Percentiles rank a stretch among this genome's conserved stretches.
phyloP scores from a whole-genome alignment of 352 stramenopile species.

The Phytophthora pinifolia region DNA sequence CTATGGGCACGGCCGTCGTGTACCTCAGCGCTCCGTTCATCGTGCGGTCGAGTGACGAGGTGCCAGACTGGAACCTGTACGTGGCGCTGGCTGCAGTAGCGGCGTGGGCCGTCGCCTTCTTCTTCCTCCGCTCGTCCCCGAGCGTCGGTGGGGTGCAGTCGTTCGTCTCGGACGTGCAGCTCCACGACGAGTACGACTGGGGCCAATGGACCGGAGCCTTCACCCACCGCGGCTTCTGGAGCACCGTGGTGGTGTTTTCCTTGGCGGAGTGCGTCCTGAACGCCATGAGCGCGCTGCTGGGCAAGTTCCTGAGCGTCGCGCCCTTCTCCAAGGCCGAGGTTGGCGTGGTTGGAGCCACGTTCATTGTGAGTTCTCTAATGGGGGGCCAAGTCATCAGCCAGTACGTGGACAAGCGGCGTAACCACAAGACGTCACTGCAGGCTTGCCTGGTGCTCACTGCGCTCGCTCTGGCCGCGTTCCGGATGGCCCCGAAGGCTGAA shows the following conservation, averaged over 20 bases:
- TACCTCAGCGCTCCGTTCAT: conserved; percentile 58
- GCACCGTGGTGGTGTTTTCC: conserved; percentile 59
- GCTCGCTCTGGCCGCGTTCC: conserved; percentile 40
- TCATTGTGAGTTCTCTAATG: conserved; percentile 67
- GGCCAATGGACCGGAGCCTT: conserved; percentile 63
- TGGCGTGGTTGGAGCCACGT: conserved; percentile 58
- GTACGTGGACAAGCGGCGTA: conserved; percentile 49
- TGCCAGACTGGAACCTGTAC: conserved; percentile 48
- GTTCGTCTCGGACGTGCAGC: conserved; percentile 47
- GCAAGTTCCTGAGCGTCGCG: conserved; percentile 54
- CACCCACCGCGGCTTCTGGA: conserved; percentile 51
- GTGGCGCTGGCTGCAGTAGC: conserved; percentile 35
- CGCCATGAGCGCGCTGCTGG: conserved; percentile 59
- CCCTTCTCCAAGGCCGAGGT: conserved; percentile 58
- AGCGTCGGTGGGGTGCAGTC: conserved; percentile 18
- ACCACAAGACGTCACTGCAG: conserved; percentile 56
- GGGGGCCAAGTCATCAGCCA: conserved; percentile 61
- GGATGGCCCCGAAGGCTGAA: conserved; percentile 31
- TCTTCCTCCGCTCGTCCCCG: conserved; percentile 56
- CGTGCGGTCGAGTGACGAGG: conserved; percentile 31
- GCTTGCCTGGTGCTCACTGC: conserved; percentile 48
- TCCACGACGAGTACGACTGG: conserved; percentile 70
- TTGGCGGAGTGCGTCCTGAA: conserved; percentile 69
- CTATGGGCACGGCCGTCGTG: conserved; percentile 57
- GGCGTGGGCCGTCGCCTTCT: conserved; percentile 17